These are phyloP conservation scores for Quaeritorhiza haematococci DNA, from an alignment of 371 early-diverging fungal genomes.

Conservation along the genomic window DNA sequence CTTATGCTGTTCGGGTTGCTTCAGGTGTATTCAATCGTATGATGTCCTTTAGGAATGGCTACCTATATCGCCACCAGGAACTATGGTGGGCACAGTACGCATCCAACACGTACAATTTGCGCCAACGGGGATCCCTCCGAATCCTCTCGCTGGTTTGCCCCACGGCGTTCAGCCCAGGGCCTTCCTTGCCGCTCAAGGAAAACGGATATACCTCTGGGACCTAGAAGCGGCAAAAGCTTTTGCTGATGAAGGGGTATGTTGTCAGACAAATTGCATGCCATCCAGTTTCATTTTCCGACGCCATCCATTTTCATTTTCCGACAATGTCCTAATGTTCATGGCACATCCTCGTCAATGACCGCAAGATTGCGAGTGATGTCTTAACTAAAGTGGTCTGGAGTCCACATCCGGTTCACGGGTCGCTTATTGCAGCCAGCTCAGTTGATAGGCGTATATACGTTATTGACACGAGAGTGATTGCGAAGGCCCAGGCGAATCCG, in stretches of 20 bases:
- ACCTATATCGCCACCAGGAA: constrained; percentile 34
- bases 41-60: constrained; percentile 4
- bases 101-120: constrained; percentile 27
- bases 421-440: constrained; percentile 27
- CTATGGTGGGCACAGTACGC: constrained; percentile 18
- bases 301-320: no score
- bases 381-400: constrained; percentile 24
- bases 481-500: constrained; percentile 8
- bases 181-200: constrained; percentile 24
- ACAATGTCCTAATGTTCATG: no score
- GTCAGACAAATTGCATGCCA: no score
- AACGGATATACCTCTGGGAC: constrained; percentile 20
- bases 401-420: constrained; percentile 25
- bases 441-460: constrained; percentile 30
- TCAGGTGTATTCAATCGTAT: background rate
- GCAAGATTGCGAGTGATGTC: constrained; percentile 25
- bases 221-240: constrained; percentile 15
- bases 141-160: no score
- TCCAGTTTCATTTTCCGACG: no score
- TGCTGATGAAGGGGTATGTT: constrained; percentile 17
- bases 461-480: constrained; percentile 30
- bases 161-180: no score
- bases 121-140: no score
- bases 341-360: no score
- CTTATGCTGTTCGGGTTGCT: no score